Conservation (phyloP, 1,284 basidiomycete species). For the Porogramme epimiltina region DNA sequence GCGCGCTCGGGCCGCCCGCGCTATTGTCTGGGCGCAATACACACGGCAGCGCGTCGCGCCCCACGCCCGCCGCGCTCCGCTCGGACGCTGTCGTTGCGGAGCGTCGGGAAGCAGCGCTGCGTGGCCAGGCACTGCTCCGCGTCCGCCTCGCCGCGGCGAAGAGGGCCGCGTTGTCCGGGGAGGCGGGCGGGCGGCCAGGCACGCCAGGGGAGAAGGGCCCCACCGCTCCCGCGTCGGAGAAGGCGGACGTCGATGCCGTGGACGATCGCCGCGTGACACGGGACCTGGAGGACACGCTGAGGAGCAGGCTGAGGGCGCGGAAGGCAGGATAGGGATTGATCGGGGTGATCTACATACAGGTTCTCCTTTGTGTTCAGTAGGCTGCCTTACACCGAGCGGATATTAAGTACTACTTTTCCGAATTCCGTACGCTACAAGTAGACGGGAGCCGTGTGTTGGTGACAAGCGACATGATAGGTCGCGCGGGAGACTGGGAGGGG, state of each 20-base stretch:
- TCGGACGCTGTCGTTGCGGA: constrained; percentile 14
- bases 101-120: constrained; percentile 44
- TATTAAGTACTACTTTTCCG: constrained; percentile 24
- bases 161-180: constrained; percentile 25
- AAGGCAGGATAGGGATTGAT: constrained; percentile 3
- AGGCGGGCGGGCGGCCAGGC: not conserved
- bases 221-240: constrained; percentile 8
- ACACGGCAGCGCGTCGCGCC: not conserved
- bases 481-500: not conserved
- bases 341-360: constrained; percentile 6
- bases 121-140: constrained; percentile 50
- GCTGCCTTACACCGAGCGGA: constrained; percentile 18
- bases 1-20: not conserved
- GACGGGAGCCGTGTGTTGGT: constrained; percentile 14
- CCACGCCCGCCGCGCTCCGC: constrained; percentile 5
- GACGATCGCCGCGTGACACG: constrained; percentile 14
- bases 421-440: constrained; percentile 22
- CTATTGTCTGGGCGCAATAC: not conserved
- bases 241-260: not conserved
- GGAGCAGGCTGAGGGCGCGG: constrained; percentile 15
- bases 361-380: constrained; percentile 15
- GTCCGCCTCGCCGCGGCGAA: constrained; percentile 53
- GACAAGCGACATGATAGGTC: constrained; percentile 1
- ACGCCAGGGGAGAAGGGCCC: not conserved
- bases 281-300: constrained; percentile 9